Base-by-base conservation (phyloP, 805 yeast species). In the Huiozyma sinensis region DNA sequence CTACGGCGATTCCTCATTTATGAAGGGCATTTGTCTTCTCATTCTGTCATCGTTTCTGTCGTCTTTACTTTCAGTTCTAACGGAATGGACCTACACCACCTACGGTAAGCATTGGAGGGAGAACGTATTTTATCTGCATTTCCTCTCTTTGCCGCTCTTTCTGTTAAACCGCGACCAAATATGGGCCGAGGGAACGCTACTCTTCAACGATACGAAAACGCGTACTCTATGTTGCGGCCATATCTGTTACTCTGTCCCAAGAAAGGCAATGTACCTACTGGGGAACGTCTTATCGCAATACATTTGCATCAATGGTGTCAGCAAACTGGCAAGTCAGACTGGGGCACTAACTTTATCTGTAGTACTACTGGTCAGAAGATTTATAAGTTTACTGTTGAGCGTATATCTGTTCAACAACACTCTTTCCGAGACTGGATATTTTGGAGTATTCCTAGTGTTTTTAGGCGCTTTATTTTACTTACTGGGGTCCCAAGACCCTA, bases 61-160 rank as follows among this genome's bases (percentile, higher is more conserved):
- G 9, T 75, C 85, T 0, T 51, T 77, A n/a, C 67, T 77, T 64
- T 81, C 83, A 1, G 66, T 80, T 13, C 70, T 73, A 54, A 71
- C 71, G 36, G 87, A 82, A 52, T 58, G 58, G 40, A 69, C 79
- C 0, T 73, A 66, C 51, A 57, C 57, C 10, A 51, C 50, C 17
- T 75, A 78, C 54, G 83, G 83, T 6, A 68, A 68, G 44, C 71
- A 72, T 42, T 82, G 89, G 89, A 65, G 71, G 44, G 88, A 82
- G 51, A 69, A 73, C 33, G 56, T 83, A 38, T 82, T 83, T 53
- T 81, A 76, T 58, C 68, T 75, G 11, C 84, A 79, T 53, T 54
- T 73, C 6, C 63, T 76, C 36, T 74, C 77, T 0, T 51, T 82
- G 8, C 81, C 84, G 0, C 54, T 79, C 8, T 76, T 80, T 46